Percentiles rank a stretch among this genome's conserved stretches.
Evolutionary conservation across 2,329 filamentous ascomycete species (phyloP).

Genomic region (Eutypa lata): DNA sequence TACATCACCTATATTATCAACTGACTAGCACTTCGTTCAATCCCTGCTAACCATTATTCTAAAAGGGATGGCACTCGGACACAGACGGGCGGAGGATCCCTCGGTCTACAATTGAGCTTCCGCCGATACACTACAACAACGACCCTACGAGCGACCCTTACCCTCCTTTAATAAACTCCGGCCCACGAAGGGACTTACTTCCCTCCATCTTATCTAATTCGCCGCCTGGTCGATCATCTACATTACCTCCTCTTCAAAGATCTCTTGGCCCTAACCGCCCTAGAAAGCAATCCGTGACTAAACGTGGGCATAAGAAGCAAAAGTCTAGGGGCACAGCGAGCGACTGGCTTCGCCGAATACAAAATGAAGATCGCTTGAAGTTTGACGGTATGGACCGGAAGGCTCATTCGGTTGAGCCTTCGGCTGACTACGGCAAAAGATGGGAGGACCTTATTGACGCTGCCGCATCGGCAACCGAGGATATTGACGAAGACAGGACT

Average conservation of each 20-base stretch:
- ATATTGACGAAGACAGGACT: slow-evolving; percentile 84
- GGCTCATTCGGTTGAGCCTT: slow-evolving; percentile 81
- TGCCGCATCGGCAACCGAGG: slow-evolving; percentile 86
- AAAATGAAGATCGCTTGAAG: slow-evolving; percentile 63
- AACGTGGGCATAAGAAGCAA: slow-evolving; percentile 77
- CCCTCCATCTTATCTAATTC: slow-evolving; percentile 80
- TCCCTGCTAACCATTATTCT: slow-evolving; percentile 17
- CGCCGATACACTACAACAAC: slow-evolving; percentile 59
- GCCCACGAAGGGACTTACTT: slow-evolving; percentile 69
- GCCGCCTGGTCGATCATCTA: slow-evolving; percentile 82
- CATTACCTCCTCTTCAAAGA: slow-evolving; percentile 78
- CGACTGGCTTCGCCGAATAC: slow-evolving; percentile 58
- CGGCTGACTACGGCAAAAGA: slow-evolving; percentile 77
- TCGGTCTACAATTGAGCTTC: slow-evolving; percentile 69
- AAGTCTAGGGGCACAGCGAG: slow-evolving; percentile 69
- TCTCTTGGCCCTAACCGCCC: slow-evolving; percentile 68
- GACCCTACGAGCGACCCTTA: slow-evolving; percentile 74
- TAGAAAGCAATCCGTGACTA: slow-evolving; percentile 82
- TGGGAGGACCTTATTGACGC: slow-evolving; percentile 98
- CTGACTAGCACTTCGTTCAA: slow-evolving; percentile 8
- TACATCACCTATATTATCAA: slow-evolving; percentile 40
- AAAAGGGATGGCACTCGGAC: slow-evolving; percentile 69
- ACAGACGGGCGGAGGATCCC: slow-evolving; percentile 62
- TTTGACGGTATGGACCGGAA: slow-evolving; percentile 70
- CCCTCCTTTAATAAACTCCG: slow-evolving; percentile 56